Evolutionary conservation across 495 filamentous ascomycete genomes (phyloP).

Genomic region (Gamarada debralockiae): DNA sequence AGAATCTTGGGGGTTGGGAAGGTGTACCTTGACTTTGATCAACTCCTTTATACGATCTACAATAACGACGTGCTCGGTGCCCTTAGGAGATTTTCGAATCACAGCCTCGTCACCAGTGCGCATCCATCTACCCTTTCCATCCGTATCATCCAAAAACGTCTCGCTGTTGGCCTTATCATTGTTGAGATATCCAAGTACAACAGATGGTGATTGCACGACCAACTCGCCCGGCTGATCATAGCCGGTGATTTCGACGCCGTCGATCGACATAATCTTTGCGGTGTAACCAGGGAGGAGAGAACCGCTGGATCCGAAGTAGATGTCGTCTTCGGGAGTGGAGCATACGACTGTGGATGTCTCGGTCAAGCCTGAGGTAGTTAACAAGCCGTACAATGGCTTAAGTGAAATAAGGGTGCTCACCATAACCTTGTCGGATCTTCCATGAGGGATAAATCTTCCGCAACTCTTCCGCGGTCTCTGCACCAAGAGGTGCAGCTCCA

Average conservation of each 20-base stretch:
- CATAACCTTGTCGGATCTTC: constrained; percentile 76
- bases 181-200: constrained; percentile 79
- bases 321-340: constrained; percentile 60
- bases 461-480: constrained; percentile 70
- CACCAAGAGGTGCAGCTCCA: constrained; percentile 79
- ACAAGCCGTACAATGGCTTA: not conserved
- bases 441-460: constrained; percentile 61
- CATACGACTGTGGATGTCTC: constrained; percentile 75
- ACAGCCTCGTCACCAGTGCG: constrained; percentile 83
- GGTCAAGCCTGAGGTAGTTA: constrained; percentile 50
- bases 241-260: constrained; percentile 70
- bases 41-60: constrained; percentile 91
- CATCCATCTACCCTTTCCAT: constrained; percentile 64
- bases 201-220: constrained; percentile 68
- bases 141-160: constrained; percentile 69
- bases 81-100: constrained; percentile 53
- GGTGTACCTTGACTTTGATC: constrained; percentile 83
- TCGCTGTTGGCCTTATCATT: constrained; percentile 80
- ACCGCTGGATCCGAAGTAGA: constrained; percentile 71
- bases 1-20: not conserved
- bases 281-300: constrained; percentile 63
- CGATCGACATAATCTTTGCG: constrained; percentile 66
- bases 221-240: constrained; percentile 82
- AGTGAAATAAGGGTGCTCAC: constrained; percentile 35
- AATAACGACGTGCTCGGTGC: constrained; percentile 76